A percentile compares a stretch with the other conserved stretches of the same genome.
phyloP scores from a whole-genome alignment of 2,329 filamentous ascomycete genomes.

The Massarina eburnea region DNA sequence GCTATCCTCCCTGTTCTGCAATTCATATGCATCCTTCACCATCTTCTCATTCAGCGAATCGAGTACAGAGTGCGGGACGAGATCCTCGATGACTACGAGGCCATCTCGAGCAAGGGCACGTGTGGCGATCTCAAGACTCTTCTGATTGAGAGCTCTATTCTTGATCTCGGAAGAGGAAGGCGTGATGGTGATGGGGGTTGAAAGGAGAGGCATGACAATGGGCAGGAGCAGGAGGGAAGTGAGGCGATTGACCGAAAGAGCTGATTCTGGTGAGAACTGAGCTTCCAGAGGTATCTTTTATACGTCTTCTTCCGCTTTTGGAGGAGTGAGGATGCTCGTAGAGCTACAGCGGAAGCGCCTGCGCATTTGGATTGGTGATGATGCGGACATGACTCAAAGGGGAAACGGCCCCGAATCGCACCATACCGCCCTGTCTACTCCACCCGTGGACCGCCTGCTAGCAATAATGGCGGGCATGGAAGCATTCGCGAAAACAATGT shows the following conservation, averaged over 20 bases:
- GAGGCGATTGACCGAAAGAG: not conserved
- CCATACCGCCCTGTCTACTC: no score
- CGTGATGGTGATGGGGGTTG: slow-evolving; percentile 36
- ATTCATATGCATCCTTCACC: slow-evolving; percentile 57
- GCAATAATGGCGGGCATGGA: no score
- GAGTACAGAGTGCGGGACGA: slow-evolving; percentile 50
- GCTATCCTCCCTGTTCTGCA: slow-evolving; percentile 56
- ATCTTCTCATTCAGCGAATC: slow-evolving; percentile 61
- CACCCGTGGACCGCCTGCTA: no score
- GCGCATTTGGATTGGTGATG: no score
- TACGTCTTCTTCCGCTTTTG: not conserved
- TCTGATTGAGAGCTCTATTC: slow-evolving; percentile 43
- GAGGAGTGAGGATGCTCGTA: no score
- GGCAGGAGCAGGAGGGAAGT: not conserved
- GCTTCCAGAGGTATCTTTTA: not conserved
- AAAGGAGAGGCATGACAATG: slow-evolving; percentile 22
- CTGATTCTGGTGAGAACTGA: not conserved
- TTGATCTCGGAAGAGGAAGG: slow-evolving; percentile 49
- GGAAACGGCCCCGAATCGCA: no score
- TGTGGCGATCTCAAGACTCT: slow-evolving; percentile 56
- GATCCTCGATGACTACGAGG: slow-evolving; percentile 36
- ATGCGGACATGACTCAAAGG: no score
- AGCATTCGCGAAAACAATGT: no score
- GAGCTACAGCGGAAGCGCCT: no score
- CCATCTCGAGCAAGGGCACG: slow-evolving; percentile 34